Evolutionary conservation across 208 protist genomes (phyloP), one percentile per base, ranked within the genome.

Genomic region (Trypanosoma rangeli): DNA sequence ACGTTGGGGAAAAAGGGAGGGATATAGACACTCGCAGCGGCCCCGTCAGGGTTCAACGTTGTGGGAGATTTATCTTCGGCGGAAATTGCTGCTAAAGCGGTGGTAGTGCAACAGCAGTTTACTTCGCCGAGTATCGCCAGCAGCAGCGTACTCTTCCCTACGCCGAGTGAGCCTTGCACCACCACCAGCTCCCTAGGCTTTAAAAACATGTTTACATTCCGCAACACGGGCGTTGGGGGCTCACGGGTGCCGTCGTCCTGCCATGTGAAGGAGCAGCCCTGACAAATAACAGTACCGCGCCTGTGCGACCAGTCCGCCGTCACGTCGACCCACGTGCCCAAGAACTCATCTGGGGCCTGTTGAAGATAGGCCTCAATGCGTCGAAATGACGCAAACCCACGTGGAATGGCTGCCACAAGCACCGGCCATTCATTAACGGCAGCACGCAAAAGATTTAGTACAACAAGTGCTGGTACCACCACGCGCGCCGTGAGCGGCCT

Each of bases 111-210:
- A 64, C 73, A 83, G 48, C 75, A 72, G 67, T 74, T 80, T 48
- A 96, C 73, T 73, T 97, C 92, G 18, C 80, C 83, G 35, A 98
- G 75, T 52, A 98, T 85, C 12, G 91, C 69, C 28, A 86, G 70
- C 37, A 94, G 70, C 53, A 97, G 65, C n/a, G 86, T 84, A 29
- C 74, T 89, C 77, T 97, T 97, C 37, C 94, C 93, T 28, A 65
- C 50, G 10, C 89, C 92, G 28, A 94, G 91, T 61, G 79, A 52
- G 16, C 94, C 94, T 16, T 94, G 83, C 31, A 98, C 68, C 15
- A 94, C 67, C 0, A 87, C 85, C 42, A 96, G 84, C 57, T 95
- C 87, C 24, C 93, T 89, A 0, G 82, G 79, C 16, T 54, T 15
- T 1, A 95, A 68, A 66, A 72, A 15, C 42, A 97, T 37, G 37